Conservation (phyloP, 2,329 filamentous ascomycete genomes). For the Diplocarpon mali region DNA sequence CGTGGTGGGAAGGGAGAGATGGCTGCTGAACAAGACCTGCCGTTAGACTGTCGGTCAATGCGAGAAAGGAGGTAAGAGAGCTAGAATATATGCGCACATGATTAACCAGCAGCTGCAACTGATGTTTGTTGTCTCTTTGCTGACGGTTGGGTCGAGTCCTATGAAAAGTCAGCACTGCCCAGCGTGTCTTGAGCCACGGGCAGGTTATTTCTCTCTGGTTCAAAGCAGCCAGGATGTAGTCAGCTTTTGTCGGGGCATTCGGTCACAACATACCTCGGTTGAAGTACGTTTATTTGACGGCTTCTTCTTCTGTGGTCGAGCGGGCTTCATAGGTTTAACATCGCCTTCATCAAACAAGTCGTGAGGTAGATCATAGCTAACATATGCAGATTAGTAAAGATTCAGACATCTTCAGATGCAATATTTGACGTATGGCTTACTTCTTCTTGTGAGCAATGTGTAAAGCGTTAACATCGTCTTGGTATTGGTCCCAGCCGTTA, state of each 20-base stretch:
- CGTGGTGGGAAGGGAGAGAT: not conserved
- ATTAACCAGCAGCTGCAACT: slow-evolving; percentile 23
- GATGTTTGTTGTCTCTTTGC: slow-evolving; percentile 27
- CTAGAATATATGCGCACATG: slow-evolving; percentile 21
- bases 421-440: slow-evolving; percentile 39
- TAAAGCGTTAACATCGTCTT: slow-evolving; percentile 65
- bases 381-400: not conserved
- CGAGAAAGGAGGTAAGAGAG: slow-evolving; percentile 13
- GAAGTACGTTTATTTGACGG: slow-evolving; percentile 23
- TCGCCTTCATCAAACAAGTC: slow-evolving; percentile 84
- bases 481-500: slow-evolving; percentile 62
- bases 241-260: slow-evolving; percentile 3
- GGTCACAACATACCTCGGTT: slow-evolving; percentile 25
- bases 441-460: slow-evolving; percentile 66
- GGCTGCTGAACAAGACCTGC: slow-evolving; percentile 12
- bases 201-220: slow-evolving; percentile 1
- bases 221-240: slow-evolving; percentile 8
- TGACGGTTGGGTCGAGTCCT: slow-evolving; percentile 21
- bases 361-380: slow-evolving; percentile 73
- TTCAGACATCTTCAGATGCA: not conserved
- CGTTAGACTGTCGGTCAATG: slow-evolving; percentile 25
- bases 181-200: not conserved
- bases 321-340: slow-evolving; percentile 41
- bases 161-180: slow-evolving; percentile 17
- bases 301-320: slow-evolving; percentile 20